Base-by-base conservation (phyloP, 768 basidiomycete species). In the Leccinellum luteum region DNA sequence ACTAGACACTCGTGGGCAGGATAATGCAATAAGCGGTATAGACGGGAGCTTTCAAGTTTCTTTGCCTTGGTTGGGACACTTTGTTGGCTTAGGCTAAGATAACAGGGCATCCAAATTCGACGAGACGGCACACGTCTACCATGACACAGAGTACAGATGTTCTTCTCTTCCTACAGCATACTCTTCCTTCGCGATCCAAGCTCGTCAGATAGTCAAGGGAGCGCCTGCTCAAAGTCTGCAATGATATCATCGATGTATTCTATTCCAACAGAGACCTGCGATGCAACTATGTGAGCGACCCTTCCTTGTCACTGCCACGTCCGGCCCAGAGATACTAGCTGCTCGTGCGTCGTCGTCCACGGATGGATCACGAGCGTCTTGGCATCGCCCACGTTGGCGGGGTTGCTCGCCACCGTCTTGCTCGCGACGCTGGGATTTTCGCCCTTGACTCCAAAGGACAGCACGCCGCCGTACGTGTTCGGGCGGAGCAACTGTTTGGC, bases 401-500 rank as follows among this genome's bases (percentile, higher is more conserved):
- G 77, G 65, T 90, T 74, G 64, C 85, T 87, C 17, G 86, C 87
- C 6, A 93, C 87, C 32, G 87, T 76, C 56, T 78, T 77, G 73
- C 79, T 82, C 7, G 85, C 86, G 2, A 66, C 68, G 51, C 72
- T 68, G 2, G 74, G 73, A 51, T 79, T 79, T 41, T 41, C 38
- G 17, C 85, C 88, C 63, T 84, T 84, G 59, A 91, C 71, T 8
- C 91, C 92, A 64, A 94, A 92, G 72, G 80, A 89, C 51, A 94
- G 73, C 62, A 94, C 80, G 21, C 90, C 91, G 4, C 90, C 88
- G 57, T 77, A 92, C 3, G 76, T 72, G n/a, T 69, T 52, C 1
- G 74, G 69, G 5, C 85, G 77, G 52, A 92, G 73, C 31, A 85
- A 73, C 57, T 78, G 75, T 64, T 79, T 76, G 12, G 90, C 90